Base-by-base conservation (phyloP, 169 alveolate species). In the Fabrea salina region DNA sequence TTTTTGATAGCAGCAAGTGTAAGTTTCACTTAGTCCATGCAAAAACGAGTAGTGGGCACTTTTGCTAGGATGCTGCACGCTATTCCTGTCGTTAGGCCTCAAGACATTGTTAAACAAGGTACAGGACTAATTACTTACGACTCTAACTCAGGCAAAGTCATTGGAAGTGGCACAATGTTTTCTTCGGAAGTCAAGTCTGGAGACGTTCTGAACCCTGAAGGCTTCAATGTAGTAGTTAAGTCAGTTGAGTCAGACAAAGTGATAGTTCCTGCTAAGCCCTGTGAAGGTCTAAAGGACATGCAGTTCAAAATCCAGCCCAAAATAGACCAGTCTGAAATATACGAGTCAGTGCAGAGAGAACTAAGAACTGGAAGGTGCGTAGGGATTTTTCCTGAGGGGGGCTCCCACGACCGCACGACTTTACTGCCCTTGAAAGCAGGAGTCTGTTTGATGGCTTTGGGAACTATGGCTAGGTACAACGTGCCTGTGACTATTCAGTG, bases 331-430 rank as follows among this genome's bases (percentile, higher is more conserved):
- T 71, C 91, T 1, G 74, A 79, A 33, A 90, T 93, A 66, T 93
- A 85, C 72, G 90, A 87, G 56, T 76, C 85, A 49, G 93, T 92
- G 25, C 82, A 82, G 79, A 54, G 75, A 30, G 85, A 85, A 22
- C 80, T 93, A 53, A 76, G 59, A 19, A 75, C 86, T 40, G 92
- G 91, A 19, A 67, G 89, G 33, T 86, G 94, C 33, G 82, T 93
- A 19, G 95, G 95, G 33, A 93, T 93, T 33, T 93, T 93, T 80
- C 96, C 95, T 2, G 97, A 93, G 82, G 96, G 96, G 39, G 94
- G 94, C 11, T 91, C 95, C 7, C 95, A 93, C 80, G 97, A 93
- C 84, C 70, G 85, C 25, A 75, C 92, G 1, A 88, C 84, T 44
- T 54, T 84, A 16, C 72, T 89, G 30, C 89, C 89, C 41, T 53